These are phyloP conservation scores for Fusarium setosum DNA, from an alignment of 2,329 filamentous ascomycete genomes.

Conservation along the genomic window DNA sequence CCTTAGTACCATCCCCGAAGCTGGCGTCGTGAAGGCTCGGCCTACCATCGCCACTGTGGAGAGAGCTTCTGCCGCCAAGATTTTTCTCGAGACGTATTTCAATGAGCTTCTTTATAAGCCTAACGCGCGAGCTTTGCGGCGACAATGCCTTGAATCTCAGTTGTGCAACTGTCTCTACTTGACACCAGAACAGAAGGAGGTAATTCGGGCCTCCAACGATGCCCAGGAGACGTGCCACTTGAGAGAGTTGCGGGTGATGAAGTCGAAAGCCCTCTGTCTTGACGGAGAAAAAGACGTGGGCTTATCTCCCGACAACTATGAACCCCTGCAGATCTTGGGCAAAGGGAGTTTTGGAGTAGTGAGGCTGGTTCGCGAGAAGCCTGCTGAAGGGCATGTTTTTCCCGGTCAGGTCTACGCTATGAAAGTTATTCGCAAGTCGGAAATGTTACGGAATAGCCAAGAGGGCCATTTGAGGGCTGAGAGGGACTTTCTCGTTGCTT, in stretches of 20 bases:
- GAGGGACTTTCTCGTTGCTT: slow-evolving; percentile 89
- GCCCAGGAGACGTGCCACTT: slow-evolving; percentile 79
- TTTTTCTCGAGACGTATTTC: slow-evolving; percentile 88
- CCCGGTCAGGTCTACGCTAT: slow-evolving; percentile 82
- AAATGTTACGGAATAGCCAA: slow-evolving; percentile 91
- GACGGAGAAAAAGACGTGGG: slow-evolving; percentile 4
- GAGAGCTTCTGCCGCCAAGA: slow-evolving; percentile 81
- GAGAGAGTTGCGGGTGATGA: slow-evolving; percentile 77
- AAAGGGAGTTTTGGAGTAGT: slow-evolving; percentile 97
- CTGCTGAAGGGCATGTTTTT: slow-evolving; percentile 41
- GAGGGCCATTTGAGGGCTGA: slow-evolving; percentile 94
- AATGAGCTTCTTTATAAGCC: slow-evolving; percentile 71
- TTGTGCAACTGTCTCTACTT: slow-evolving; percentile 67
- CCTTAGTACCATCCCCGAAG: slow-evolving; percentile 51
- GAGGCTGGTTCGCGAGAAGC: slow-evolving; percentile 79
- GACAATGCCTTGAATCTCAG: slow-evolving; percentile 54
- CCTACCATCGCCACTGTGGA: slow-evolving; percentile 74
- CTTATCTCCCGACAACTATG: slow-evolving; percentile 64
- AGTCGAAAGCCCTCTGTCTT: slow-evolving; percentile 62
- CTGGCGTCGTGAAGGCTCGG: slow-evolving; percentile 35
- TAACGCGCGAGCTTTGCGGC: slow-evolving; percentile 44
- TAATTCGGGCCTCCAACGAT: slow-evolving; percentile 69
- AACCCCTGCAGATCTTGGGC: slow-evolving; percentile 83
- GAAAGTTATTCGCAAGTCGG: slow-evolving; percentile 95
- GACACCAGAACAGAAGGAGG: slow-evolving; percentile 64